These are phyloP conservation scores for Phytophthora brassicae DNA, from an alignment of 352 stramenopile genomes.

Conservation along the genomic window DNA sequence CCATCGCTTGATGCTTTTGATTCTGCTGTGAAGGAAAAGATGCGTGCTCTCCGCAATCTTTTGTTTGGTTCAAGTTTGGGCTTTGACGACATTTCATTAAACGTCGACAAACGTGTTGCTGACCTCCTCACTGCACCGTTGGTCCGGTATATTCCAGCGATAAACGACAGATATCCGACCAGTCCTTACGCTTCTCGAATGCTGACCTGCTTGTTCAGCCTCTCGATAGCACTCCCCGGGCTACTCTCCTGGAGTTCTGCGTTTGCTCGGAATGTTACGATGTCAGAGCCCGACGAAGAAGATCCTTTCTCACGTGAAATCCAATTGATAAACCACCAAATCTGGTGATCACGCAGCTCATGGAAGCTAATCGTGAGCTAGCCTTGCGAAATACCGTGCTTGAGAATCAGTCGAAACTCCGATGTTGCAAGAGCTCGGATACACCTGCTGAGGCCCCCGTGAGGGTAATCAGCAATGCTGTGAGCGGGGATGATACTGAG, in stretches of 20 bases:
- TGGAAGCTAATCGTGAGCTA: not conserved
- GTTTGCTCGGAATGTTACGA: not conserved
- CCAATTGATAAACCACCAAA: conserved; percentile 2
- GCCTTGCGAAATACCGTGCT: not conserved
- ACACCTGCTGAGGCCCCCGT: too few relatives aligned
- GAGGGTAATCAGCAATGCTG: too few relatives aligned
- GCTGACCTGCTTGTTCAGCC: not conserved
- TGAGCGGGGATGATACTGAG: too few relatives aligned
- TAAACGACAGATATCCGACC: conserved; percentile 2
- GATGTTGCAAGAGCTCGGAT: too few relatives aligned
- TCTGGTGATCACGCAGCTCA: not conserved
- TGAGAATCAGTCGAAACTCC: not conserved
- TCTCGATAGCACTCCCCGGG: not conserved
- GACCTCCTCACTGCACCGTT: not conserved
- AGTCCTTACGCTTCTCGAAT: not conserved
- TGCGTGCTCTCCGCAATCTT: not conserved
- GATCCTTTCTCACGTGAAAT: not conserved
- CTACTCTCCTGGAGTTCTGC: not conserved
- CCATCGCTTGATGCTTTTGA: not conserved
- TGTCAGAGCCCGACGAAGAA: not conserved
- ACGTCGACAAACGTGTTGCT: not conserved
- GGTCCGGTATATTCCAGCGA: not conserved
- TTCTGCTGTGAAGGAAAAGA: not conserved
- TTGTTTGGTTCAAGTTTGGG: conserved; percentile 2
- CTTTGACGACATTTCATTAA: not conserved